Evolutionary conservation across 1,139 yeast genomes (phyloP).

Genomic region (Geotrichum citri-aurantii): DNA sequence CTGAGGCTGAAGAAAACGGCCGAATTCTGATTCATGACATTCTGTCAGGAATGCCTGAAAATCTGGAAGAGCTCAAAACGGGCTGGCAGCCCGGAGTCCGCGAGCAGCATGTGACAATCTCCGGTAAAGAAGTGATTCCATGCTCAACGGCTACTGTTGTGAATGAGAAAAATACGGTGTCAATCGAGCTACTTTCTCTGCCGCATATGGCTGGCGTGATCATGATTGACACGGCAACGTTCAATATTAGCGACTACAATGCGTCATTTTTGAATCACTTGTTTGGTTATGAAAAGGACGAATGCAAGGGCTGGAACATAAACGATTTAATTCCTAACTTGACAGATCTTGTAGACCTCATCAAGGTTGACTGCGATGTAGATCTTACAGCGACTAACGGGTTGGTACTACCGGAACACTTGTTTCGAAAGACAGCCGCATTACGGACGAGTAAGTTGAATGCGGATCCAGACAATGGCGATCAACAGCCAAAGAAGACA

Average conservation of each 20-base stretch:
- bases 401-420: constrained; percentile 81
- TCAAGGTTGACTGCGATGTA: constrained; percentile 36
- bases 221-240: constrained; percentile 50
- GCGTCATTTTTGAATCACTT: constrained; percentile 71
- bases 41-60: constrained; percentile 19
- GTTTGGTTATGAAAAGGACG: constrained; percentile 54
- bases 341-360: constrained; percentile 46
- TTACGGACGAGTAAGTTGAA: constrained; percentile 16
- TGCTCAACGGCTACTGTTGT: constrained; percentile 9
- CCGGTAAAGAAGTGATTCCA: constrained; percentile 17
- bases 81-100: background rate
- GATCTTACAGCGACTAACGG: constrained; percentile 36
- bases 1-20: constrained; percentile 7
- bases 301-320: constrained; percentile 48
- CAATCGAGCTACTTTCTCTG: constrained; percentile 39
- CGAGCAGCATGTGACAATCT: constrained; percentile 18
- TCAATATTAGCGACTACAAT: constrained; percentile 59
- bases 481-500: background rate
- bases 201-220: constrained; percentile 88
- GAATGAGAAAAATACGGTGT: constrained; percentile 1
- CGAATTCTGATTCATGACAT: constrained; percentile 19
- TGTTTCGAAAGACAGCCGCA: constrained; percentile 58
- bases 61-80: constrained; percentile 10
- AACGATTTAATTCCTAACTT: constrained; percentile 64
- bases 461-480: background rate